Evolutionary conservation across 2,329 filamentous ascomycete genomes (phyloP), one percentile per base, ranked within the genome.

Genomic region (Trichoderma arundinaceum): DNA sequence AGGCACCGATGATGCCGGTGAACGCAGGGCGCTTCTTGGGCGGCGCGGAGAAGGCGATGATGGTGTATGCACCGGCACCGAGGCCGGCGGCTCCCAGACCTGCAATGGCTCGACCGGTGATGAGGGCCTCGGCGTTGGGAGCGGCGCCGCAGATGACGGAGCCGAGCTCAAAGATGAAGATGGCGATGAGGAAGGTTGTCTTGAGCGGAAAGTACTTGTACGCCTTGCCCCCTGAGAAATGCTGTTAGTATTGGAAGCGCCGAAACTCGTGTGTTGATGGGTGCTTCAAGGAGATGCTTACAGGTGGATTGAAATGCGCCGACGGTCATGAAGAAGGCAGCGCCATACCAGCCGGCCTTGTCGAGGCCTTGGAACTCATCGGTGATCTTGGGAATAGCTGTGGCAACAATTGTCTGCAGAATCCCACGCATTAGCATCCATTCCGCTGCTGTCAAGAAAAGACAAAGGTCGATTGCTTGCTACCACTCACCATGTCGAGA

Each of bases 301-400:
- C 78, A 82, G 15, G 77, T 76, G 49, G 80, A 79, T 71, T 82
- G 80, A 70, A 81, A 77, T 65, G 76, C 76, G 9, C 78, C 82
- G 35, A 81, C 72, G 1, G 81, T 82, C 69, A 84, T 76, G 73
- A 85, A 84, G 69, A 82, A 86, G 48, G 83, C 83, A 15, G 83
- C 80, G 2, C 84, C 85, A 69, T 88, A 88, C 86, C 86, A 89
- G 22, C 83, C 82, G 12, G 86, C 80, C 67, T 86, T 82, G 41
- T 80, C 78, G 17, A 86, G 78, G 54, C 81, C 78, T 65, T 82
- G 77, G 75, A 84, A 83, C 46, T 83, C 79, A 68, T 80, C 80
- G 1, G 84, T 85, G 70, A 86, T 86, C 67, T 82, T 83, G 9
- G 84, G 84, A 46, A 86, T 85, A 9, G 83, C 84, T 0, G 83